These are phyloP conservation scores for Suillus subaureus DNA, from an alignment of 768 basidiomycete species.

Conservation along the genomic window DNA sequence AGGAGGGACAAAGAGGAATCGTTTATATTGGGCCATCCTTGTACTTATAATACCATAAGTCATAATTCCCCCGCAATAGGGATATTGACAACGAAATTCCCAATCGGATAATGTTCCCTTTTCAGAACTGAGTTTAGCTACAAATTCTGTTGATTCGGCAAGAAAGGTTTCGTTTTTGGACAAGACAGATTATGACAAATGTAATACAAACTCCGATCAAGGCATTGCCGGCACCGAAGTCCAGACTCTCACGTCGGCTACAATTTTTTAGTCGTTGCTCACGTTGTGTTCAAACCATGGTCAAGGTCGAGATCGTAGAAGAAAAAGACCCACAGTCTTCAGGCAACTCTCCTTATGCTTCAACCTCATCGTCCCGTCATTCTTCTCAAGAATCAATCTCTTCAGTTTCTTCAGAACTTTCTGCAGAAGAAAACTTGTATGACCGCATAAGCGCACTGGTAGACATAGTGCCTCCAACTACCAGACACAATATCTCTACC, in stretches of 20 bases:
- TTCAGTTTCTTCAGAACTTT: slow-evolving; percentile 72
- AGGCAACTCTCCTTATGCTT: slow-evolving; percentile 67
- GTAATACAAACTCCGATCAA: slow-evolving; percentile 4
- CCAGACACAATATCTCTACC: slow-evolving; percentile 73
- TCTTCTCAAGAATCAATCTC: slow-evolving; percentile 73
- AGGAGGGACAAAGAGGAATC: slow-evolving; percentile 16
- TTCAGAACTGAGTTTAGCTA: background rate
- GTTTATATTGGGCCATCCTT: slow-evolving; percentile 1
- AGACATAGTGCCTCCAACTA: slow-evolving; percentile 93
- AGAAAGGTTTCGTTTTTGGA: background rate
- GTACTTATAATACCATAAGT: slow-evolving; percentile 17
- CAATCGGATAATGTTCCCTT: background rate
- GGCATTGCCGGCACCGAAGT: slow-evolving; percentile 30
- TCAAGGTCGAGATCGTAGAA: slow-evolving; percentile 90
- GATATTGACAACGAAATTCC: slow-evolving; percentile 2
- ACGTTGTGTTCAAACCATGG: slow-evolving; percentile 54
- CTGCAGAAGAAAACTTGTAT: slow-evolving; percentile 77
- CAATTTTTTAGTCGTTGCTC: slow-evolving; percentile 7
- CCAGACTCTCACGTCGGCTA: slow-evolving; percentile 24
- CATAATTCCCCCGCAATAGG: slow-evolving; percentile 5
- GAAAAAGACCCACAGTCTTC: slow-evolving; percentile 67
- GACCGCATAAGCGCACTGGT: slow-evolving; percentile 91
- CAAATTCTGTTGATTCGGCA: background rate
- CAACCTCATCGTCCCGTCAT: slow-evolving; percentile 73
- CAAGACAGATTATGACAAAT: slow-evolving; percentile 5